phyloP scores from a whole-genome alignment of 352 stramenopile genomes.

The Phytophthora cajani region DNA sequence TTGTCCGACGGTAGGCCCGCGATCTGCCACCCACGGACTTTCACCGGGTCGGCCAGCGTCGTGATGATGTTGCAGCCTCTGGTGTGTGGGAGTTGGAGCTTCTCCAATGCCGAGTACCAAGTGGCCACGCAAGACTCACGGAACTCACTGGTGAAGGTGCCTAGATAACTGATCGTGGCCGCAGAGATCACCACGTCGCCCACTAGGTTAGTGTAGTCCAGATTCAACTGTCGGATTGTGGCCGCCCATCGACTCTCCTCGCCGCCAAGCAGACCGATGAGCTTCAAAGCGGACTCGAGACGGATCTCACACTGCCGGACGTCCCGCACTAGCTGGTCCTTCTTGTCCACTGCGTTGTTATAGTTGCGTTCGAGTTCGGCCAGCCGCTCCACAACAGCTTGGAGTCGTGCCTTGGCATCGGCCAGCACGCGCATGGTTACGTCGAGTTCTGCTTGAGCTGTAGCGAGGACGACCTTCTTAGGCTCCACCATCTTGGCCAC shows the following conservation, averaged over 20 bases:
- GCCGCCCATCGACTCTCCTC: slow-evolving; percentile 91
- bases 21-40: slow-evolving; percentile 92
- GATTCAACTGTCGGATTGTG: slow-evolving; percentile 82
- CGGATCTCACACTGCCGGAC: slow-evolving; percentile 86
- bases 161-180: slow-evolving; percentile 93
- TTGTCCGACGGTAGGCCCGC: slow-evolving; percentile 91
- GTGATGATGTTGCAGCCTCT: slow-evolving; percentile 86
- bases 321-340: slow-evolving; percentile 83
- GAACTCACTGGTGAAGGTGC: slow-evolving; percentile 94
- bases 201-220: slow-evolving; percentile 89
- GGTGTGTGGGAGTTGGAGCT: slow-evolving; percentile 83
- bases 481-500: slow-evolving; percentile 93
- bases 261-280: slow-evolving; percentile 90
- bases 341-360: slow-evolving; percentile 87
- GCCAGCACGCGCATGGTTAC: slow-evolving; percentile 88
- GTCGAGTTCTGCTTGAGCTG: slow-evolving; percentile 86
- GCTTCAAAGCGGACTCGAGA: slow-evolving; percentile 89
- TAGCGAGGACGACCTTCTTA: slow-evolving; percentile 88
- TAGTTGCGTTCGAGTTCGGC: slow-evolving; percentile 92
- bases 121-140: slow-evolving; percentile 80
- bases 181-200: slow-evolving; percentile 93
- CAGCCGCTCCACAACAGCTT: slow-evolving; percentile 88
- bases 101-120: slow-evolving; percentile 85
- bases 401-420: slow-evolving; percentile 83
- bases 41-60: slow-evolving; percentile 91